Base-by-base conservation (phyloP, 352 stramenopile genomes). In the Globisporangium nodosum region DNA sequence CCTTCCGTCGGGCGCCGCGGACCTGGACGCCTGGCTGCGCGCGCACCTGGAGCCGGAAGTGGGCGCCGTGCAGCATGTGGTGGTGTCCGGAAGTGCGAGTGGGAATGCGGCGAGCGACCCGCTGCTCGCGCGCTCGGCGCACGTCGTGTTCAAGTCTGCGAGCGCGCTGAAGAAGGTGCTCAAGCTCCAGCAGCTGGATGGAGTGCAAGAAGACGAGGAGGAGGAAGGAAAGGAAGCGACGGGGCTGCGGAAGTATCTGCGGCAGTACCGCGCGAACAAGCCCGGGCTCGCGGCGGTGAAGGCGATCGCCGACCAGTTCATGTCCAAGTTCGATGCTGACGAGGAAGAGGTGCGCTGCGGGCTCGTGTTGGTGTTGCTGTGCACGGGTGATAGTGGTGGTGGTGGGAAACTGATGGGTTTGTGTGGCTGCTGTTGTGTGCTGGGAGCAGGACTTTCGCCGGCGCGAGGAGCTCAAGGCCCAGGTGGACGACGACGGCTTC, bases 401-500 rank as follows among this genome's bases (percentile, higher is more conserved):
- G 18, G 43, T 24, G 30, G 15, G 40, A 46, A 16, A 40, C 35
- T 40, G 7, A 40, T 20, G 47, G 50, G 2, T 61, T 4, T 45
- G 20, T 49, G 7, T 37, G 31, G 31, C 31, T 37, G 31, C 31
- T 37, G 8, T 0, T 43, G 16, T 56, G 7, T 20, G 5, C 35
- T 63, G 42, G 6, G 4, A 21, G 46, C 53, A 82, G 68, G 74
- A 92, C 49, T 53, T 70, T 21, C 70, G 71, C 42, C 59, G 73
- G 52, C 78, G 81, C 1, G 80, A 91, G 55, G 80, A 91, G 46
- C 61, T 92, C n/a, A 89, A 92, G 68, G 82, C 78, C 21, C 70
- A 84, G 31, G 76, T 92, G 43, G 82, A 94, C 52, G 80, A 83
- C n/a, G 85, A 94, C 56, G 85, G 85, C 7, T 94, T 92, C 60